Base-by-base conservation (phyloP, 345 rosid species). In the Citrus medica region DNA sequence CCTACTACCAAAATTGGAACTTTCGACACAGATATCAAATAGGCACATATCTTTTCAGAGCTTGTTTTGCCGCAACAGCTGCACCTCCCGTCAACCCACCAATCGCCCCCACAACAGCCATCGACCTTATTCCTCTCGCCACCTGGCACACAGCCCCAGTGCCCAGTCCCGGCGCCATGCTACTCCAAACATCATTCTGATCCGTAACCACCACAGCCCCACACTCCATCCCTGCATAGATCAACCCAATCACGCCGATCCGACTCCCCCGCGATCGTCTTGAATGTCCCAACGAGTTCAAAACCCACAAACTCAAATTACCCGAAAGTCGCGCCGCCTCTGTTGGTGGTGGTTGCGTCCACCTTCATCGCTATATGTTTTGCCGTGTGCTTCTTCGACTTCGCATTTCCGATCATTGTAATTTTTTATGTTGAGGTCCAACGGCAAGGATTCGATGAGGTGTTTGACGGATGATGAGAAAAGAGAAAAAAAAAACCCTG, bases 301-400 rank as follows among this genome's bases (percentile, higher is more conserved):
- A 82, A 81, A 93, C 77, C 82, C 98, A 40, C 48, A 40, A 40
- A 40, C 13, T 40, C 48, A 40, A 37, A 37, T 37, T 37, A 37
- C 9, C 9, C 1, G 38, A 5, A 35, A 1, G 7, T 6, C 7
- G 7, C 38, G 5, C 99, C 98, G 61, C 99, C 99, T 14, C 96
- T 83, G 87, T 90, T 95, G 5, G 99, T 93, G 32, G 87, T 83
- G 28, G 98, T 98, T 1, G 97, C 96, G 79, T 95, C 99, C 56
- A 86, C 79, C 87, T 95, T 95, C 17, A 93, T 81, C 7, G 88
- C 89, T 81, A 93, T 83, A 88, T 93, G 96, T 86, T 93, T 95
- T 62, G 99, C 94, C 35, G 98, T 92, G 86, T 93, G 98, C 94
- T 95, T 95, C 96, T 95, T 95, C 14, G 99, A 98, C 94, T 93